Evolutionary conservation across 352 stramenopile genomes (phyloP), one percentile per base, ranked within the genome.

Genomic region (Globisporangium abappressorium): DNA sequence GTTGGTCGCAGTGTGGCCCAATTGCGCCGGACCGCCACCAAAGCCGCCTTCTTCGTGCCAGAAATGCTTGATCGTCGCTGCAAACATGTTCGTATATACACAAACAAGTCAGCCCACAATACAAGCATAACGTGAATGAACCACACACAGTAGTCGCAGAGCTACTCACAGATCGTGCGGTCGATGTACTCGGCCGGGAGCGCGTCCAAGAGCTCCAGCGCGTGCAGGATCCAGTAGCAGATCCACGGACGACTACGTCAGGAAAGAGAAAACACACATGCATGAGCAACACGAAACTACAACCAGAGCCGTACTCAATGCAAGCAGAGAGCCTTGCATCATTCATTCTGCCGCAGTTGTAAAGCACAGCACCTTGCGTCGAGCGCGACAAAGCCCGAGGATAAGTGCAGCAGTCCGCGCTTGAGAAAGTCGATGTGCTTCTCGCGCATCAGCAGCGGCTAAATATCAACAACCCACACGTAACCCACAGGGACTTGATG

Each of bases 201-300:
- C 49, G 80, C 83, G 34, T 93, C 92, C 55, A 99, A 77, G 22
- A 99, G 81, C 76, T 99, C 95, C 43, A 98, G 81, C 12, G 82
- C 84, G 66, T 99, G 96, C 22, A 99, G 74, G 68, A 98, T 98
- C 97, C 97, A 99, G 77, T 99, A 99, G 22, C 96, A 75, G 64
- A 99, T 98, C 97, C 97, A 99, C 11, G 97, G 94, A 20, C 95
- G 93, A 79, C 92, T 98, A 43, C 12, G 65, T 12, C 12, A 15
- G 5, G 11, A 59, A 14, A 6, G n/a, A 58, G 18, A 4, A 41
- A 20, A 28, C 20, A 43, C 7, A 65, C 6, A 18, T 7, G 34
- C 3, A 30, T 33, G 24, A 56, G 34, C 5, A 18, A 5, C 28
- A 62, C 9, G 0, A 46, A 8, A 30, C 18, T 12, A 6, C 11